Percentiles rank a stretch among this genome's conserved stretches.
These are phyloP conservation scores for Lanmaoa rubissima DNA, from an alignment of 768 basidiomycete genomes.

Conservation along the genomic window DNA sequence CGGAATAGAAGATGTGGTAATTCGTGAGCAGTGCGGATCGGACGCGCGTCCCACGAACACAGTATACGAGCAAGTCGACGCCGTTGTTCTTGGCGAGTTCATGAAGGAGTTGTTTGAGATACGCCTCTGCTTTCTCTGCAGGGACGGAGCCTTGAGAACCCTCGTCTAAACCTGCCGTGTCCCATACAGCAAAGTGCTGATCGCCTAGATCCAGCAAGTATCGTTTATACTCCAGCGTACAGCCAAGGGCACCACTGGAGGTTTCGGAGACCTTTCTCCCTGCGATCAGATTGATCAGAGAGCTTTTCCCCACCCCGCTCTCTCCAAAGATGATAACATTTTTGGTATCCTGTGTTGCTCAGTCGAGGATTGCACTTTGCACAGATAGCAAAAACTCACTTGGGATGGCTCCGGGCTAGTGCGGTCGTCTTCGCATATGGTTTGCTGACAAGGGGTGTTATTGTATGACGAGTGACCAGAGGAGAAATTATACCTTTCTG, in stretches of 20 bases:
- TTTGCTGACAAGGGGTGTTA: constrained; percentile 16
- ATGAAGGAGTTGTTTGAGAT: constrained; percentile 36
- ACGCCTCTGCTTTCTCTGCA: constrained; percentile 30
- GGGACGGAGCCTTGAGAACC: constrained; percentile 26
- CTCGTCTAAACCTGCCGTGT: constrained; percentile 36
- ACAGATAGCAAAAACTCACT: constrained; percentile 8
- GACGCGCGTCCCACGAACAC: constrained; percentile 40
- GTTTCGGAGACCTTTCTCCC: constrained; percentile 24
- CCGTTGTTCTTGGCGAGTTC: constrained; percentile 35
- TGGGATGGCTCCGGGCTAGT: neutral
- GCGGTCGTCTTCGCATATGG: neutral
- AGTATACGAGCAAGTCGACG: constrained; percentile 41
- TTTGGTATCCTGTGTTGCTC: constrained; percentile 13
- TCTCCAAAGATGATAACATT: constrained; percentile 46
- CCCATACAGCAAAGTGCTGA: constrained; percentile 29
- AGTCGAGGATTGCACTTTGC: neutral
- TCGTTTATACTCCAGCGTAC: constrained; percentile 32
- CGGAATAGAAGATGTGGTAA: constrained; percentile 39
- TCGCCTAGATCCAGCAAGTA: constrained; percentile 23
- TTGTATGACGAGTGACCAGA: neutral
- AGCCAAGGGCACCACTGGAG: constrained; percentile 35
- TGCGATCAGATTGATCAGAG: constrained; percentile 42
- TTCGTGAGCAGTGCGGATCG: constrained; percentile 35
- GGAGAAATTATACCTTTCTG: constrained; percentile 14
- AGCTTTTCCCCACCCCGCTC: constrained; percentile 43